Conservation (phyloP, 371 early-diverging fungal genomes). For the Mortierella sp. region DNA sequence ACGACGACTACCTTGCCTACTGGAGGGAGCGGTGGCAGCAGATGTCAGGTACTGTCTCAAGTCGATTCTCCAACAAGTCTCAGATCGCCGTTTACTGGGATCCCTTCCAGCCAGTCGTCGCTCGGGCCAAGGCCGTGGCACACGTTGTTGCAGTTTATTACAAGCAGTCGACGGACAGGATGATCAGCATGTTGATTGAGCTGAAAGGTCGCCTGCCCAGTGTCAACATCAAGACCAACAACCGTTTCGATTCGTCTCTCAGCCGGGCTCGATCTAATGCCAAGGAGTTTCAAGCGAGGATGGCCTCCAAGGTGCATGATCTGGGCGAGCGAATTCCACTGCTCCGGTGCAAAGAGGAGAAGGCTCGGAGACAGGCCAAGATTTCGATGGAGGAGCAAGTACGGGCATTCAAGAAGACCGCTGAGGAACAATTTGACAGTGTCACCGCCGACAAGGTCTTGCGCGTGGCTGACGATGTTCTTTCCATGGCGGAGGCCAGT, state of each 20-base stretch:
- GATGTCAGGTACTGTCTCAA: neutral
- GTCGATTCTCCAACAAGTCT: neutral
- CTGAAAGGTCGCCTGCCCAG: neutral
- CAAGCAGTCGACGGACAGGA: neutral
- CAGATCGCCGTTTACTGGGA: conserved; percentile 10
- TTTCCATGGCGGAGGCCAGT: conserved; percentile 11
- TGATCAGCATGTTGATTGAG: neutral
- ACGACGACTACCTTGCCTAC: conserved; percentile 14
- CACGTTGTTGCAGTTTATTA: neutral
- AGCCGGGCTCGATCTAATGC: conserved; percentile 26
- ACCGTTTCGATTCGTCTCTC: conserved; percentile 6
- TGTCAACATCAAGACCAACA: neutral
- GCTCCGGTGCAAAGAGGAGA: neutral
- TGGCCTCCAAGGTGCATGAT: neutral
- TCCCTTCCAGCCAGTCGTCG: neutral
- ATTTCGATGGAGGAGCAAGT: neutral
- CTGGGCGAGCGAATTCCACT: neutral
- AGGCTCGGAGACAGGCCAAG: neutral
- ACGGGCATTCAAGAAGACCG: neutral
- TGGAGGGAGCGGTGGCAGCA: conserved; percentile 15
- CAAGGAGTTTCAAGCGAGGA: conserved; percentile 9
- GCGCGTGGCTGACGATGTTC: conserved; percentile 9
- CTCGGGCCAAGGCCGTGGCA: conserved; percentile 5
- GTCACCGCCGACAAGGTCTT: conserved; percentile 7
- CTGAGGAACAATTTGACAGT: conserved; percentile 16